These are phyloP conservation scores for Alternaria longipes DNA, from an alignment of 2,329 filamentous ascomycete species.

Conservation along the genomic window DNA sequence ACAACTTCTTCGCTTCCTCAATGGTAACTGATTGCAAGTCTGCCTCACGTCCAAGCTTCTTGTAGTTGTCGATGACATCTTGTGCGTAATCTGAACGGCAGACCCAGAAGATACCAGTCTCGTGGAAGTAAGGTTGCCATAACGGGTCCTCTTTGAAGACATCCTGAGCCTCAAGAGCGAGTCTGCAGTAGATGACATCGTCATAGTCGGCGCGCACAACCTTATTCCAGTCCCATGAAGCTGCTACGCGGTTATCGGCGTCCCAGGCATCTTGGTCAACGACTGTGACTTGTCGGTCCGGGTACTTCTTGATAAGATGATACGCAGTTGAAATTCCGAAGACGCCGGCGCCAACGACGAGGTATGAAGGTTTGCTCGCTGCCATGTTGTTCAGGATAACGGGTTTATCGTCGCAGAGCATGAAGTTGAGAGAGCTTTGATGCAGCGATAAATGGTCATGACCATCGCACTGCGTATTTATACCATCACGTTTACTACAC, in stretches of 20 bases:
- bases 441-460: conserved; percentile 17
- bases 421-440: conserved; percentile 18
- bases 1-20: conserved; percentile 64
- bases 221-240: conserved; percentile 79
- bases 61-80: conserved; percentile 61
- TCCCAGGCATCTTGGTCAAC: conserved; percentile 50
- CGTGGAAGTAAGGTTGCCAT: conserved; percentile 63
- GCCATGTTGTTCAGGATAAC: conserved; percentile 37
- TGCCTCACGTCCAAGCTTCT: conserved; percentile 58
- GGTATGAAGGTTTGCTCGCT: conserved; percentile 41
- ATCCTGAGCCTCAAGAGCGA: conserved; percentile 72
- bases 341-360: conserved; percentile 50
- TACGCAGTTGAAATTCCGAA: conserved; percentile 53
- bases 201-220: conserved; percentile 75
- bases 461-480: conserved; percentile 23
- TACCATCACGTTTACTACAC: conserved; percentile 22
- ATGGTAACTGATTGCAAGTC: conserved; percentile 57
- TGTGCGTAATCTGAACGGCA: conserved; percentile 56
- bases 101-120: conserved; percentile 61
- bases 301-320: conserved; percentile 53
- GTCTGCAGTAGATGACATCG: conserved; percentile 68
- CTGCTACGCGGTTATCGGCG: conserved; percentile 58
- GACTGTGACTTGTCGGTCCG: conserved; percentile 52
- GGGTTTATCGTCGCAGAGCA: conserved; percentile 26
- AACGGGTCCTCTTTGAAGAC: conserved; percentile 67